phyloP scores from a whole-genome alignment of 352 stramenopile species.

The Pythium phragmitis region DNA sequence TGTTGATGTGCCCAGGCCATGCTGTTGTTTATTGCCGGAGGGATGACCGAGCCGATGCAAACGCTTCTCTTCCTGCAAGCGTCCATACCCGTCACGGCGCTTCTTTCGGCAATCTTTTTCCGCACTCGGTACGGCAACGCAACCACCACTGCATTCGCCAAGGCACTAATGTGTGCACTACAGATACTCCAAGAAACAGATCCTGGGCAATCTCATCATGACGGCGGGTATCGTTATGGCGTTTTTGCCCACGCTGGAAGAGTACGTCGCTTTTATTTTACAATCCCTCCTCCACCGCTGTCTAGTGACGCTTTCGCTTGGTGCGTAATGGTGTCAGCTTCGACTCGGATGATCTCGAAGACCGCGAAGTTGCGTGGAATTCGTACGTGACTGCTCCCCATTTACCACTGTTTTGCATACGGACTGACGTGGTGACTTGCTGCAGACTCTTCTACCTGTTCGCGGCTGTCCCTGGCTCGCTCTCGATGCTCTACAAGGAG shows the following conservation, averaged over 20 bases:
- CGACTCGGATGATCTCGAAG: constrained; percentile 56
- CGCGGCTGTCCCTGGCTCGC: constrained; percentile 63
- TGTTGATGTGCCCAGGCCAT: constrained; percentile 44
- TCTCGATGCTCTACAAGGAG: constrained; percentile 90
- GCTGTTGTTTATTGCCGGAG: constrained; percentile 82
- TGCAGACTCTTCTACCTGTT: constrained; percentile 68
- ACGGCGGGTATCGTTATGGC: constrained; percentile 66
- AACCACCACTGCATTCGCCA: not conserved
- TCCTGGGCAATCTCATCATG: constrained; percentile 73
- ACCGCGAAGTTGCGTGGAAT: constrained; percentile 80
- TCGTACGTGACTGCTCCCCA: constrained; percentile 33
- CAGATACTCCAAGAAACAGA: constrained; percentile 72
- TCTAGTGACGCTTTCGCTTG: not conserved
- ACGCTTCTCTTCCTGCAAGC: constrained; percentile 86
- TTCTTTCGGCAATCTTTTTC: constrained; percentile 55
- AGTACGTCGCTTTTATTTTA: constrained; percentile 39
- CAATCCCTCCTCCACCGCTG: not conserved
- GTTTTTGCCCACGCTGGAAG: constrained; percentile 69
- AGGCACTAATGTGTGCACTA: not conserved
- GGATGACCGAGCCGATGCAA: constrained; percentile 78
- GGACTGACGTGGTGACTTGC: not conserved
- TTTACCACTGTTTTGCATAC: too few relatives aligned
- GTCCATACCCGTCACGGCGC: constrained; percentile 70
- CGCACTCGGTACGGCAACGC: constrained; percentile 43
- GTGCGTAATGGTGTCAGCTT: constrained; percentile 34